These are phyloP conservation scores for Nakazawaea laoshanensis DNA, from an alignment of 805 yeast genomes.

Conservation along the genomic window DNA sequence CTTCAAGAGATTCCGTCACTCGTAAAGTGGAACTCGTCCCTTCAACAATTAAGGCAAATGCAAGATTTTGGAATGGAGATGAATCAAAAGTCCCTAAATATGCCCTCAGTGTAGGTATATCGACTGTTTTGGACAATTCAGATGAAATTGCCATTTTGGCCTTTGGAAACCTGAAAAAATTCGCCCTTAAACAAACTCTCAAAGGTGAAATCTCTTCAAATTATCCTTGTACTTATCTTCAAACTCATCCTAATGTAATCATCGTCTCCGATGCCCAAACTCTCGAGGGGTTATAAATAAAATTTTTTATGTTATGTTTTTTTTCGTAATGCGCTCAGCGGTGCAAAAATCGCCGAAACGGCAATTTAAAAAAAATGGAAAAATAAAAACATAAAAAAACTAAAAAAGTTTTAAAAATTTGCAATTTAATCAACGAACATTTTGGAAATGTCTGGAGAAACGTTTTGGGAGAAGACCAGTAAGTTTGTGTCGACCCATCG, in stretches of 20 bases:
- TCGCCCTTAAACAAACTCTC: conserved; percentile 38
- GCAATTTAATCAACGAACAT: too few species aligned
- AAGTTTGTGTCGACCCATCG: conserved; percentile 40
- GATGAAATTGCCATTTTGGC: conserved; percentile 44
- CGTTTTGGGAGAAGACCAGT: conserved; percentile 13
- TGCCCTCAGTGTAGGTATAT: conserved; percentile 49
- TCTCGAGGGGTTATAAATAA: too few species aligned
- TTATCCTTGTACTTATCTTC: conserved; percentile 43
- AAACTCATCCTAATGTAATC: conserved; percentile 34
- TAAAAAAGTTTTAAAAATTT: too few species aligned
- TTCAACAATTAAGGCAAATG: conserved; percentile 44
- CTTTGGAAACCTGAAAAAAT: conserved; percentile 36
- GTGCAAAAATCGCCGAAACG: too few species aligned
- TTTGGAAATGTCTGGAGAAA: too few species aligned
- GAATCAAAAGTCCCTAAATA: conserved; percentile 36
- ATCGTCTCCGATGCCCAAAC: conserved; percentile 43
- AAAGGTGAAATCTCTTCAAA: conserved; percentile 29
- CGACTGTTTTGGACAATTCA: conserved; percentile 48
- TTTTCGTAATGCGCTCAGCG: too few species aligned
- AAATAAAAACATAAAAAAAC: too few species aligned
- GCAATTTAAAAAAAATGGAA: too few species aligned
- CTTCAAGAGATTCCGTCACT: conserved; percentile 34
- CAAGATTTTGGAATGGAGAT: conserved; percentile 42
- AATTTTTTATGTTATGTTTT: too few species aligned
- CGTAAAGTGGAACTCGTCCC: conserved; percentile 37